These are phyloP conservation scores for Vitis rotundifolia DNA, from an alignment of 164 flowering plant genomes.

Conservation along the genomic window DNA sequence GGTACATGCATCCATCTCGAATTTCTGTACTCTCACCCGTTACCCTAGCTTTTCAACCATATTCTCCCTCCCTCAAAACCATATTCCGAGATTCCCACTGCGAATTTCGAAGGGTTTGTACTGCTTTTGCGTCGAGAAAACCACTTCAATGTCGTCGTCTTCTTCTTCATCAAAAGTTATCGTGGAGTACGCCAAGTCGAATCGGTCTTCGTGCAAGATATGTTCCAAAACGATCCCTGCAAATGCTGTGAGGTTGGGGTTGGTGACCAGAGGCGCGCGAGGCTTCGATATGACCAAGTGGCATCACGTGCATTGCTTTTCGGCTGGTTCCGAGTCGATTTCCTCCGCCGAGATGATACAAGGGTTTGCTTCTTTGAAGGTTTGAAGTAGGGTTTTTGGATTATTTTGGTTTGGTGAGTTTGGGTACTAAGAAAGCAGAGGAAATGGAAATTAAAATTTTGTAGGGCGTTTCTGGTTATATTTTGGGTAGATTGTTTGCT, in stretches of 20 bases:
- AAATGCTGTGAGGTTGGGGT: constrained; percentile 59
- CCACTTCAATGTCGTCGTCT: constrained; percentile 10
- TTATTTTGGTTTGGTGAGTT: constrained; percentile 3
- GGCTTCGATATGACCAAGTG: constrained; percentile 75
- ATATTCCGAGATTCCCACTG: no score
- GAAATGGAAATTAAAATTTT: background rate
- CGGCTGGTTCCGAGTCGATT: constrained; percentile 29
- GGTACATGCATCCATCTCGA: no score
- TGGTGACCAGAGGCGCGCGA: constrained; percentile 48
- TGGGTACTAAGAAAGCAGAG: background rate
- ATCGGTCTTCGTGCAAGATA: constrained; percentile 71
- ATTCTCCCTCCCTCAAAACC: no score
- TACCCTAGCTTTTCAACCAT: no score
- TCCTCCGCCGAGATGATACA: constrained; percentile 44
- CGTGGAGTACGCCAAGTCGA: constrained; percentile 86
- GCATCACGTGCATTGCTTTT: constrained; percentile 77
- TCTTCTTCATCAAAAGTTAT: constrained; percentile 35
- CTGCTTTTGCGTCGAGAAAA: no score
- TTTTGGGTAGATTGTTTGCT: background rate
- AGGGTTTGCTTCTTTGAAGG: constrained; percentile 73
- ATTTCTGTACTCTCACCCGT: no score
- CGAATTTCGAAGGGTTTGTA: no score
- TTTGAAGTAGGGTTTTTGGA: constrained; percentile 9
- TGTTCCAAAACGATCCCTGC: constrained; percentile 49
- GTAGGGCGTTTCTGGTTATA: no score